These are phyloP conservation scores for Oligophagozyma castellii DNA, from an alignment of 1,139 yeast genomes.

Conservation along the genomic window DNA sequence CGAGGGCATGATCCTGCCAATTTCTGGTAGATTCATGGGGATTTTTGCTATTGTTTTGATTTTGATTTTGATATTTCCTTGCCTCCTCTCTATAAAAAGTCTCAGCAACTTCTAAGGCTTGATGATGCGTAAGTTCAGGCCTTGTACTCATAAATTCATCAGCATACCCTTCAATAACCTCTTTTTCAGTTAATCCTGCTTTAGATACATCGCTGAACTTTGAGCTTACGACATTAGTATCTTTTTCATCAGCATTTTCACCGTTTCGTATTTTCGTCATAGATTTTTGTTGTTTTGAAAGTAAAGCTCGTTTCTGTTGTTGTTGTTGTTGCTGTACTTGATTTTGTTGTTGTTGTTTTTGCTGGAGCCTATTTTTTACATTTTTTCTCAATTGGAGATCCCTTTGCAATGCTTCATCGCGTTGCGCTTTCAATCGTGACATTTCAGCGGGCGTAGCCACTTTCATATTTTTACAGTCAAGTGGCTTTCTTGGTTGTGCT, in stretches of 20 bases:
- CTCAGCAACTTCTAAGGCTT: slow-evolving; percentile 24
- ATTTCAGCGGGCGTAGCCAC: slow-evolving; percentile 76
- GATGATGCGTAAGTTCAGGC: slow-evolving; percentile 20
- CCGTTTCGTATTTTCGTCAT: slow-evolving; percentile 1
- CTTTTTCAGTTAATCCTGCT: slow-evolving; percentile 13
- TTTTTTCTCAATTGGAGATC: slow-evolving; percentile 23
- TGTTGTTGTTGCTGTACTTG: slow-evolving; percentile 14
- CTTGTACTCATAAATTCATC: slow-evolving; percentile 20
- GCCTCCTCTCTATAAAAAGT: slow-evolving; percentile 18
- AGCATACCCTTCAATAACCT: slow-evolving; percentile 22
- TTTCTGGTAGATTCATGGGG: too few species aligned
- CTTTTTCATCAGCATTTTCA: neutral
- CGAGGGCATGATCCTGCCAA: too few species aligned
- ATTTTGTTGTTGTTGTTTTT: slow-evolving; percentile 11
- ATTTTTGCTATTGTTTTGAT: too few species aligned
- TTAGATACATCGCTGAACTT: slow-evolving; percentile 1
- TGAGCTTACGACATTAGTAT: neutral
- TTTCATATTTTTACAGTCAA: slow-evolving; percentile 28
- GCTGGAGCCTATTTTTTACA: slow-evolving; percentile 21
- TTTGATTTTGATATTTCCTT: too few species aligned
- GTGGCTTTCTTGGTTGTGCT: slow-evolving; percentile 27
- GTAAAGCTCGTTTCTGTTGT: slow-evolving; percentile 1
- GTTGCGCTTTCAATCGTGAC: slow-evolving; percentile 64
- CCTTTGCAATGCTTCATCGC: slow-evolving; percentile 59
- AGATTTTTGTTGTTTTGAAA: slow-evolving; percentile 1